Conservation (phyloP, 2,329 filamentous ascomycete genomes). For the Fusarium sp. region DNA sequence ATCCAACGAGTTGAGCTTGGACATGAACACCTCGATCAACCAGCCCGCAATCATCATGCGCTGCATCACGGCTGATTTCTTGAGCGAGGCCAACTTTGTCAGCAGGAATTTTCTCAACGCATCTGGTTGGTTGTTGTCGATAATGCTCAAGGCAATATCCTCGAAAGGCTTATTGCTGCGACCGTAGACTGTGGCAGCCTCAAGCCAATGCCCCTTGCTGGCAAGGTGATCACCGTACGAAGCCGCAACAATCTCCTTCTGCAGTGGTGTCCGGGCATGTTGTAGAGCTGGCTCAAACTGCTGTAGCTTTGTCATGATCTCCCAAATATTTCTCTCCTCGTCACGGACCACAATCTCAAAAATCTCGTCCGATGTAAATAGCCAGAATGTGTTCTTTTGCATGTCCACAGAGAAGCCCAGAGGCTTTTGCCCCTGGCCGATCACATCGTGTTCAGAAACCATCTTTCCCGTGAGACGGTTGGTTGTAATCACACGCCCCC, state of each 20-base stretch:
- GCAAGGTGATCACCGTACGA: constrained; percentile 92
- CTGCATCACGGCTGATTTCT: constrained; percentile 90
- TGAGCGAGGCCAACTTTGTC: constrained; percentile 84
- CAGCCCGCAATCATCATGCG: constrained; percentile 94
- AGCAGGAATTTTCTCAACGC: constrained; percentile 90
- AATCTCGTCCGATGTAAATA: constrained; percentile 91
- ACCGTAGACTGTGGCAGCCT: constrained; percentile 91
- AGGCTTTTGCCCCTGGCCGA: constrained; percentile 82
- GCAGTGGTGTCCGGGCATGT: constrained; percentile 82
- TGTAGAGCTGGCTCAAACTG: constrained; percentile 90
- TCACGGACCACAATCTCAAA: constrained; percentile 93
- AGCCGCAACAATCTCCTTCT: constrained; percentile 92
- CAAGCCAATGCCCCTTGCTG: constrained; percentile 82
- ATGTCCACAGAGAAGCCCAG: constrained; percentile 90
- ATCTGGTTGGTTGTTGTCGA: constrained; percentile 91
- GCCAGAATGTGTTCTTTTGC: constrained; percentile 97
- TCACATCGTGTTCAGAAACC: constrained; percentile 88
- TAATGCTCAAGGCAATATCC: constrained; percentile 90
- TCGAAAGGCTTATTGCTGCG: constrained; percentile 98
- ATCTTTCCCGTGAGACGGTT: constrained; percentile 89
- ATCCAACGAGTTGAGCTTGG: constrained; percentile 93
- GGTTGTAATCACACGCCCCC: constrained; percentile 84
- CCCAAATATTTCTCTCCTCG: constrained; percentile 94
- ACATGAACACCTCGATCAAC: constrained; percentile 97
- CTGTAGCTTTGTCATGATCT: constrained; percentile 87